phyloP scores from a whole-genome alignment of 2,329 filamentous ascomycete species.

The Tolypocladium ovalisporum region DNA sequence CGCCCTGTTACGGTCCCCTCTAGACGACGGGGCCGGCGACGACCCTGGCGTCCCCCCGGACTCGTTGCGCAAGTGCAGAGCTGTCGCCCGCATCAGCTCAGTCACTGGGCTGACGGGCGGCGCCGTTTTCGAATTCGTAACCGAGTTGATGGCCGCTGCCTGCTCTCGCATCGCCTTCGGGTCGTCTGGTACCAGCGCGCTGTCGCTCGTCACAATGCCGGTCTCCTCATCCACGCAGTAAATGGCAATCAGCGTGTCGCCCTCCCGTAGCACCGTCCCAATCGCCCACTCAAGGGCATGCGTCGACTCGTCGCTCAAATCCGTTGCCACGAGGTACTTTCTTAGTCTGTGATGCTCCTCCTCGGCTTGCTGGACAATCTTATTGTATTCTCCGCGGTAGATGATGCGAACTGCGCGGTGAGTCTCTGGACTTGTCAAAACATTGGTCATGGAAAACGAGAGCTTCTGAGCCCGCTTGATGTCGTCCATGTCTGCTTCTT shows the following conservation, averaged over 20 bases:
- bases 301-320: conserved; percentile 85
- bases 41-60: conserved; percentile 24
- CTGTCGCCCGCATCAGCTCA: conserved; percentile 20
- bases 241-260: conserved; percentile 85
- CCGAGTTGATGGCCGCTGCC: conserved; percentile 56
- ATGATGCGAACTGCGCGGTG: conserved; percentile 83
- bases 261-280: conserved; percentile 85
- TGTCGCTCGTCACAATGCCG: conserved; percentile 38
- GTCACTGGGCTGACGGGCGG: conserved; percentile 20
- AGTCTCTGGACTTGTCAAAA: conserved; percentile 63
- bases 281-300: conserved; percentile 97
- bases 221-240: conserved; percentile 89
- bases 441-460: conserved; percentile 66
- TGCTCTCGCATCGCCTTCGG: conserved; percentile 66
- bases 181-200: conserved; percentile 57
- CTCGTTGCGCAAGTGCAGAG: conserved; percentile 15
- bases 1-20: conserved; percentile 43
- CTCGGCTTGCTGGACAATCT: conserved; percentile 66
- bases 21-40: conserved; percentile 36
- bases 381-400: conserved; percentile 73
- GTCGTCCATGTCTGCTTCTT: conserved; percentile 73
- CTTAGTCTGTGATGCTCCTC: conserved; percentile 69
- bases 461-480: conserved; percentile 83
- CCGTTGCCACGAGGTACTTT: conserved; percentile 92
- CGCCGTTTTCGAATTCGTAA: conserved; percentile 33